A percentile compares a stretch with the other conserved stretches of the same genome.
Evolutionary conservation across 257 asterid species (phyloP).

Genomic region (Linderniella brevidens): DNA sequence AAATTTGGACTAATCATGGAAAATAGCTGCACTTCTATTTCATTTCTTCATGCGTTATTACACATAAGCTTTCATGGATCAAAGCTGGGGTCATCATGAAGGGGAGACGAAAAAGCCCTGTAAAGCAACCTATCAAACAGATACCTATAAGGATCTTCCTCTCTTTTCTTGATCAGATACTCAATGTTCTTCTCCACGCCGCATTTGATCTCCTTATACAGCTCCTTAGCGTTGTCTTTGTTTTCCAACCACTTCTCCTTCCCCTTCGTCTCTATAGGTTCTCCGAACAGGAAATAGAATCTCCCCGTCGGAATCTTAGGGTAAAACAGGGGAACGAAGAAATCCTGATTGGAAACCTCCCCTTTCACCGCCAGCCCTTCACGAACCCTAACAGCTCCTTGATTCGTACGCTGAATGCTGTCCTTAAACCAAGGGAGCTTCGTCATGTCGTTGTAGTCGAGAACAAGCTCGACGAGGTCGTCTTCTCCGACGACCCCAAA

Average conservation of each 20-base stretch:
- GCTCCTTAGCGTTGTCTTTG: slow-evolving; percentile 9
- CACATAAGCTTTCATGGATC: slow-evolving; percentile 14
- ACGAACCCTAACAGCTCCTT: slow-evolving; percentile 4
- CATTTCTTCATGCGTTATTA: no score
- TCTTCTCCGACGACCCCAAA: slow-evolving; percentile 29
- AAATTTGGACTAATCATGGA: slow-evolving; percentile 14
- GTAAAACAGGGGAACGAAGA: slow-evolving; percentile 10
- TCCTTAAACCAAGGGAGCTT: slow-evolving; percentile 13
- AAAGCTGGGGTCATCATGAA: slow-evolving; percentile 18
- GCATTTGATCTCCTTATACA: slow-evolving; percentile 17
- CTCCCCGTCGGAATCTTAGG: slow-evolving; percentile 22
- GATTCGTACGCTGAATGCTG: not conserved
- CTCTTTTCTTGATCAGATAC: slow-evolving; percentile 21
- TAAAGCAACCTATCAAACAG: slow-evolving; percentile 14
- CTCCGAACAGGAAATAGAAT: slow-evolving; percentile 25
- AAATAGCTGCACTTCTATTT: not conserved
- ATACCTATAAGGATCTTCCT: slow-evolving; percentile 18
- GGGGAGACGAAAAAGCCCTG: slow-evolving; percentile 9
- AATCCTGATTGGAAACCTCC: slow-evolving; percentile 14
- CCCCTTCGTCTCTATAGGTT: slow-evolving; percentile 21
- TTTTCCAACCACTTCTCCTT: slow-evolving; percentile 13
- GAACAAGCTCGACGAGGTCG: slow-evolving; percentile 11
- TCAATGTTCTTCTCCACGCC: slow-evolving; percentile 14
- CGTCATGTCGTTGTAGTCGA: slow-evolving; percentile 18
- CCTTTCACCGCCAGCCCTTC: slow-evolving; percentile 9